A percentile compares a stretch with the other conserved stretches of the same genome.
phyloP scores from a whole-genome alignment of 2,329 filamentous ascomycete genomes.

The Thelonectria rubi region DNA sequence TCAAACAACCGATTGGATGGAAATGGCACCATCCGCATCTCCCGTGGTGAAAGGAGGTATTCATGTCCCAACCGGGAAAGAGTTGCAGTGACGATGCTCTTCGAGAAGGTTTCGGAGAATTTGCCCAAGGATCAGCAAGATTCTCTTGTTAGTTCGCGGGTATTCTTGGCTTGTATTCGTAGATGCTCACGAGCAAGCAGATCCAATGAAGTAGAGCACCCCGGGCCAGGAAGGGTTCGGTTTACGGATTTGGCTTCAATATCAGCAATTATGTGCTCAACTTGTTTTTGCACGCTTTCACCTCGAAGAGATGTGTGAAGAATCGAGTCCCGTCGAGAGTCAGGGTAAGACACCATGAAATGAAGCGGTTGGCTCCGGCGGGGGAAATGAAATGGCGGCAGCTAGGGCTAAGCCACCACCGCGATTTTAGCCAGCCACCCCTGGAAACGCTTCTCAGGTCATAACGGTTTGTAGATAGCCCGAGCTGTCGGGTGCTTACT shows the following conservation, averaged over 20 bases:
- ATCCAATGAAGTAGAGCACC: not conserved
- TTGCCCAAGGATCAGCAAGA: not conserved
- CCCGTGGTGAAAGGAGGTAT: conserved; percentile 13
- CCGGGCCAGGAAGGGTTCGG: no score
- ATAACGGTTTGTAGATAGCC: not conserved
- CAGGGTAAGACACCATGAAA: not conserved
- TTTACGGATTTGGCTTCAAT: no score
- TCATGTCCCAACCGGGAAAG: conserved; percentile 42
- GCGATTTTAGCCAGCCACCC: not conserved
- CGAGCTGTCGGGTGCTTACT: not conserved
- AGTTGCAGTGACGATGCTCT: not conserved
- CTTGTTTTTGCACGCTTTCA: no score
- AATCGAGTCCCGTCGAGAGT: not conserved
- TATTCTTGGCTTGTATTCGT: not conserved
- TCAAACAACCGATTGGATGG: no score
- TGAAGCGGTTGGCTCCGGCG: not conserved
- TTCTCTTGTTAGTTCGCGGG: not conserved
- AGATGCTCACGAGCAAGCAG: no score
- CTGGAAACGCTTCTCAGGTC: not conserved
- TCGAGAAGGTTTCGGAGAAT: not conserved
- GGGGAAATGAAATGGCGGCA: not conserved
- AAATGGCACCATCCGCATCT: no score
- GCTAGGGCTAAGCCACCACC: not conserved
- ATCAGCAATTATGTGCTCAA: no score
- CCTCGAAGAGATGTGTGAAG: not conserved